A percentile compares a stretch with the other conserved stretches of the same genome.
Evolutionary conservation across 306 rosid genomes (phyloP).

Genomic region (Morella rubra): DNA sequence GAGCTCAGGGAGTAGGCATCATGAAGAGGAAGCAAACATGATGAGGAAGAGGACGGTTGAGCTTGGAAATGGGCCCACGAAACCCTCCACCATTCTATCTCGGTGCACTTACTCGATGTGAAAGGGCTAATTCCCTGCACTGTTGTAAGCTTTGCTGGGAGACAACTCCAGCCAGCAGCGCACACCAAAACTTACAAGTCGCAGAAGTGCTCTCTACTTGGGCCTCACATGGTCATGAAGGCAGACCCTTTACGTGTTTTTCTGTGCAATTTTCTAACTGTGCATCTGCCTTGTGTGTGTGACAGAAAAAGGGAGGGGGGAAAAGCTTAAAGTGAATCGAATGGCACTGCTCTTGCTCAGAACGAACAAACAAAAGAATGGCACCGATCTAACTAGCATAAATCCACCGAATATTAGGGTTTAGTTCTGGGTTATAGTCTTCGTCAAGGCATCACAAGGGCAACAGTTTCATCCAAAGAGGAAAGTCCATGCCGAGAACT

Average conservation of each 20-base stretch:
- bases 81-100: slow-evolving; percentile 17
- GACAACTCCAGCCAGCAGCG: slow-evolving; percentile 23
- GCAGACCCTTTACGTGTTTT: too few species aligned
- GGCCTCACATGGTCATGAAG: too few species aligned
- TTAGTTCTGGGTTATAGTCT: too few species aligned
- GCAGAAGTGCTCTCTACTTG: neutral
- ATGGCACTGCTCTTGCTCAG: too few species aligned
- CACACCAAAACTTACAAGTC: slow-evolving; percentile 2
- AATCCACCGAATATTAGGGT: too few species aligned
- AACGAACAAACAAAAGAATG: too few species aligned
- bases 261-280: too few species aligned
- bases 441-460: neutral
- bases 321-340: too few species aligned
- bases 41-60: slow-evolving; percentile 32
- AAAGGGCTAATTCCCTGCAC: slow-evolving; percentile 11
- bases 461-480: too few species aligned
- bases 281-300: too few species aligned
- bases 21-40: slow-evolving; percentile 35
- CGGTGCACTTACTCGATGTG: slow-evolving; percentile 6
- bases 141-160: neutral
- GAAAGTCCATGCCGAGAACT: neutral
- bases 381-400: too few species aligned
- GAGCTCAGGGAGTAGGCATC: slow-evolving; percentile 40
- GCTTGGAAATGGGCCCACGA: slow-evolving; percentile 28
- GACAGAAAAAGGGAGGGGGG: too few species aligned